Conservation (phyloP, 2,329 filamentous ascomycete species). For the Sphaerostilbella broomeana region DNA sequence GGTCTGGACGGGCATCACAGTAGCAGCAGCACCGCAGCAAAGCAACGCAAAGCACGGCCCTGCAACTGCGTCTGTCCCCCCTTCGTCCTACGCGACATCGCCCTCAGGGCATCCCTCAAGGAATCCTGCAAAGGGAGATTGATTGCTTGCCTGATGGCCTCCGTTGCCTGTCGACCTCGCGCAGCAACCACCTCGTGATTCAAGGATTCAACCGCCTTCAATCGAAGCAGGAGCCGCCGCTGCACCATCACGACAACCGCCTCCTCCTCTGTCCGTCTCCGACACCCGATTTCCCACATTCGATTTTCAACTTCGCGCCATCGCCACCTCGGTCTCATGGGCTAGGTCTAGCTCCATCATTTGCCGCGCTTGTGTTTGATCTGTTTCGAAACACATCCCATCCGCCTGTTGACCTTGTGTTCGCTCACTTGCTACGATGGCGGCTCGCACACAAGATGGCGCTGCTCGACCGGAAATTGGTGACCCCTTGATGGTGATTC, state of each 20-base stretch:
- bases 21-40: no score
- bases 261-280: no score
- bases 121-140: not conserved
- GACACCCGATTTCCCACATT: no score
- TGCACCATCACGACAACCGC: no score
- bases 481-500: conserved; percentile 64
- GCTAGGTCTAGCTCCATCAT: no score
- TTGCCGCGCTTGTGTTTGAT: not conserved
- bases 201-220: not conserved
- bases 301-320: no score
- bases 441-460: conserved; percentile 33
- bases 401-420: not conserved
- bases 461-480: conserved; percentile 52
- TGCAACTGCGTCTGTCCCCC: no score
- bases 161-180: not conserved
- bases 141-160: conserved; percentile 1
- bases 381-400: not conserved
- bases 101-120: no score
- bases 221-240: not conserved
- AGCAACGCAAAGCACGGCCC: no score
- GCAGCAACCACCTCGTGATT: not conserved
- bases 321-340: no score
- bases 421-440: conserved; percentile 22
- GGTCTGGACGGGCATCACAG: no score
- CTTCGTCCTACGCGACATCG: no score